Conservation (phyloP, 2,329 filamentous ascomycete species). For the Sclerotinia trifoliorum region DNA sequence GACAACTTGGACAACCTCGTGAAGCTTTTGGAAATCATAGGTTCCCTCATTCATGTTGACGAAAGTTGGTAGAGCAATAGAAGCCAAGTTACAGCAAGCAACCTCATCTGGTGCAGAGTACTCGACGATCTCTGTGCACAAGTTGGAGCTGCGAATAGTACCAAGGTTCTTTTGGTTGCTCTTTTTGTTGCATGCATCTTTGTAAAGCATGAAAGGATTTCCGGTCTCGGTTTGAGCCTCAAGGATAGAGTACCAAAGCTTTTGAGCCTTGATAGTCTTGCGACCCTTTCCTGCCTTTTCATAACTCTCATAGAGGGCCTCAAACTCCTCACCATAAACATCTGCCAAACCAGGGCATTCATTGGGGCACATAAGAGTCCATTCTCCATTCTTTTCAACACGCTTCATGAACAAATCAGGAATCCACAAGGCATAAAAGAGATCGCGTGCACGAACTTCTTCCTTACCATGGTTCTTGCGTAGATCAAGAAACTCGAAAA, state of each 20-base stretch:
- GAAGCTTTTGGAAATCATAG: slow-evolving; percentile 96
- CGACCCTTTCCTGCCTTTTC: slow-evolving; percentile 85
- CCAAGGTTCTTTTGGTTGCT: slow-evolving; percentile 99
- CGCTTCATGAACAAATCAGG: slow-evolving; percentile 99
- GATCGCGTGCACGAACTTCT: slow-evolving; percentile 91
- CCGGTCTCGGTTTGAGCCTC: slow-evolving; percentile 98
- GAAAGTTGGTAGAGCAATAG: slow-evolving; percentile 84
- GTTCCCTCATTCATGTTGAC: slow-evolving; percentile 81
- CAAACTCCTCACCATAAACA: slow-evolving; percentile 96
- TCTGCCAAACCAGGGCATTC: slow-evolving; percentile 94
- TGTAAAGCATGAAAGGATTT: slow-evolving; percentile 99
- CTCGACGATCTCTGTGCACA: slow-evolving; percentile 98
- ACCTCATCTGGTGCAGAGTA: slow-evolving; percentile 98
- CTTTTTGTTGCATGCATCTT: slow-evolving; percentile 97
- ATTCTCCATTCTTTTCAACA: slow-evolving; percentile 92
- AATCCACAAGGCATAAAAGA: slow-evolving; percentile 98
- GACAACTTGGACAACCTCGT: slow-evolving; percentile 89
- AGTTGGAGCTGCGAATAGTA: slow-evolving; percentile 96
- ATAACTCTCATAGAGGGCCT: slow-evolving; percentile 90
- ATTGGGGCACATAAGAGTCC: slow-evolving; percentile 98
- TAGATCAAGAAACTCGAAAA: slow-evolving; percentile 95
- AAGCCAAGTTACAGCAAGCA: slow-evolving; percentile 96
- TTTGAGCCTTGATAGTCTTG: slow-evolving; percentile 92
- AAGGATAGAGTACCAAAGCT: slow-evolving; percentile 98
- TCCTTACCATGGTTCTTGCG: slow-evolving; percentile 99